Percentiles rank a stretch among this genome's conserved stretches.
phyloP scores from a whole-genome alignment of 2,329 filamentous ascomycete genomes.

The Sporothrix variecibatus region DNA sequence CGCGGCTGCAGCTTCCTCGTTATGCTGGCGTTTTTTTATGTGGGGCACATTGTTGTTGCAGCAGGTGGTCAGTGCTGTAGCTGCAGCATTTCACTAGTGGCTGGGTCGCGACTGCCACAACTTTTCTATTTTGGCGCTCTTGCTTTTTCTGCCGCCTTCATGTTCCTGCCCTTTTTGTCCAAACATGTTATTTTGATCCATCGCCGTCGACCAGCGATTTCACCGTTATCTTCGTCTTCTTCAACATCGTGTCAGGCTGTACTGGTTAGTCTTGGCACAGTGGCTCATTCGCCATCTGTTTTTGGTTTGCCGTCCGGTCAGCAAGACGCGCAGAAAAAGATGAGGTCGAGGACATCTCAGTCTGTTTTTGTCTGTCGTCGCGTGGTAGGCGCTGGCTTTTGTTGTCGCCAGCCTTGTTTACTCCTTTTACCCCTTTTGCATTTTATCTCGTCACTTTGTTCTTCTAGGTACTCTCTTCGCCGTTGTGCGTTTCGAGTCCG shows the following conservation, averaged over 20 bases:
- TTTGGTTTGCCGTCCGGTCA: neutral
- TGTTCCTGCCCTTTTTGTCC: neutral
- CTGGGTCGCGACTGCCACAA: conserved; percentile 19
- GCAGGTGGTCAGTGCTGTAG: conserved; percentile 19
- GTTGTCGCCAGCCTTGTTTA: neutral
- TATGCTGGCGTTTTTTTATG: neutral
- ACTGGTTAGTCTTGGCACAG: neutral
- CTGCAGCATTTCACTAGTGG: conserved; percentile 9
- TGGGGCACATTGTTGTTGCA: neutral
- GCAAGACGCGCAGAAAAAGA: conserved; percentile 13
- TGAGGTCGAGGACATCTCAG: neutral
- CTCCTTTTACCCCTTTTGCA: neutral
- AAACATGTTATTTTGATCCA: neutral
- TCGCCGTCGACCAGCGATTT: neutral
- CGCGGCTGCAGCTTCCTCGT: neutral
- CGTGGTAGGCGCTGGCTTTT: conserved; percentile 1
- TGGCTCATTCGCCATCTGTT: neutral
- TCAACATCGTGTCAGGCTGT: neutral
- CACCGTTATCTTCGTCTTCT: neutral
- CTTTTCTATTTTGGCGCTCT: neutral
- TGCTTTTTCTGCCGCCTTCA: neutral
- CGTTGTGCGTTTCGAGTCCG: conserved; percentile 4
- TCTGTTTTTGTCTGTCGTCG: conserved; percentile 1
- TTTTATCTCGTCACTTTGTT: neutral
- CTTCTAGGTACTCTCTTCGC: neutral